These are phyloP conservation scores for Starmerella floris DNA, from an alignment of 805 yeast species.

Conservation along the genomic window DNA sequence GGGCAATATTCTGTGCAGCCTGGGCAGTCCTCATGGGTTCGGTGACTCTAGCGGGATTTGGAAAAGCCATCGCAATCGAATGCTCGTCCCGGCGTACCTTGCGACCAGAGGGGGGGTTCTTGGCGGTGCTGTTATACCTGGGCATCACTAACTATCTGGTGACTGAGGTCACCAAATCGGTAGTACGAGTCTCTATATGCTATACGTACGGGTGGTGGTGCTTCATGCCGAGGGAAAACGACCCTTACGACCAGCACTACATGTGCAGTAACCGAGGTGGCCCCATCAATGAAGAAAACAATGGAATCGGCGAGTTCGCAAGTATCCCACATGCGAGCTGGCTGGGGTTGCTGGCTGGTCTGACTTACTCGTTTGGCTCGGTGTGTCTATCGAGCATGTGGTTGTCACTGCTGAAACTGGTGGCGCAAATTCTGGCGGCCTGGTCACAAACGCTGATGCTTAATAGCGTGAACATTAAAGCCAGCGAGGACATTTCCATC, in stretches of 20 bases:
- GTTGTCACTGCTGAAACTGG: slow-evolving; percentile 58
- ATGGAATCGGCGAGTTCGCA: slow-evolving; percentile 25
- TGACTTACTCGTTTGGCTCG: slow-evolving; percentile 80
- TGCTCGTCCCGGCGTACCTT: slow-evolving; percentile 35
- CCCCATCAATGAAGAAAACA: slow-evolving; percentile 27
- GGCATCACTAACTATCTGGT: slow-evolving; percentile 75
- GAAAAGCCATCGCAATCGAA: slow-evolving; percentile 41
- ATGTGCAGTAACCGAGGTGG: slow-evolving; percentile 17
- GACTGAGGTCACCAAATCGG: slow-evolving; percentile 68
- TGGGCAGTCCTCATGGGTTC: slow-evolving; percentile 54
- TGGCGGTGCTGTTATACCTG: slow-evolving; percentile 58
- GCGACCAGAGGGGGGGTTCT: slow-evolving; percentile 34
- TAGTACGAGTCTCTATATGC: slow-evolving; percentile 66
- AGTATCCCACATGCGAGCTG: slow-evolving; percentile 5
- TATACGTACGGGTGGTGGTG: slow-evolving; percentile 90
- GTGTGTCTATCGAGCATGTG: slow-evolving; percentile 73
- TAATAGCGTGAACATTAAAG: slow-evolving; percentile 4
- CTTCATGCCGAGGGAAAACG: slow-evolving; percentile 44
- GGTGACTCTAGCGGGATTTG: slow-evolving; percentile 62
- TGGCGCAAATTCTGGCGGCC: slow-evolving; percentile 11
- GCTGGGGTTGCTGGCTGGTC: slow-evolving; percentile 45
- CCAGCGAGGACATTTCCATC: slow-evolving; percentile 11
- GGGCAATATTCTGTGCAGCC: slow-evolving; percentile 44
- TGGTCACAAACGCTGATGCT: slow-evolving; percentile 16
- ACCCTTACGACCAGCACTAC: background rate